Percentiles rank a stretch among this genome's conserved stretches.
phyloP scores from a whole-genome alignment of 2,329 filamentous ascomycete genomes.

The Exserohilum rostratum region DNA sequence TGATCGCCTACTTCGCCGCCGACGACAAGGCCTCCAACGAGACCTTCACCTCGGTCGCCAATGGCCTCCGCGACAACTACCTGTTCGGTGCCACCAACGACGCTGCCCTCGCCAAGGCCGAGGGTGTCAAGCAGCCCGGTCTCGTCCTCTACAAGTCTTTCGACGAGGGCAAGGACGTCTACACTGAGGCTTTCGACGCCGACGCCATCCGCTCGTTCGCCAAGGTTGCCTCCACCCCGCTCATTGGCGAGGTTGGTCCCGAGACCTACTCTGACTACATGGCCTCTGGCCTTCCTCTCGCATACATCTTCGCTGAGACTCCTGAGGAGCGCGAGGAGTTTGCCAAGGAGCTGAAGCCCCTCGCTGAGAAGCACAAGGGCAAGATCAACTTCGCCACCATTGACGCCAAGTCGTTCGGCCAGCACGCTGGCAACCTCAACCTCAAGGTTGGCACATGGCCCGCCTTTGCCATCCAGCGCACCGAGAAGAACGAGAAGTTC shows the following conservation, averaged over 20 bases:
- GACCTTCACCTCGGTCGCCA: conserved; percentile 77
- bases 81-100: conserved; percentile 91
- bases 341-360: conserved; percentile 75
- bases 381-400: conserved; percentile 98
- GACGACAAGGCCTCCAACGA: conserved; percentile 85
- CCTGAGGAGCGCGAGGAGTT: conserved; percentile 85
- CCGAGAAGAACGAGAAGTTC: conserved; percentile 94
- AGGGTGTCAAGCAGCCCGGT: conserved; percentile 84
- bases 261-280: conserved; percentile 98
- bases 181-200: conserved; percentile 78
- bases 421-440: conserved; percentile 96
- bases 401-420: conserved; percentile 90
- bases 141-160: conserved; percentile 97
- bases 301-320: conserved; percentile 96
- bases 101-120: conserved; percentile 81
- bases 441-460: conserved; percentile 95
- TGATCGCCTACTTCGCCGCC: conserved; percentile 83
- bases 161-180: conserved; percentile 91
- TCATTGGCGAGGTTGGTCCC: conserved; percentile 94
- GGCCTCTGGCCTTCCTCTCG: conserved; percentile 86
- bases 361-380: conserved; percentile 92
- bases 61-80: conserved; percentile 83
- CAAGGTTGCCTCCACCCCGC: conserved; percentile 82
- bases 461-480: conserved; percentile 96
- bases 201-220: conserved; percentile 83